These are phyloP conservation scores for Nigrograna mackinnonii DNA, from an alignment of 2,329 filamentous ascomycete genomes.

Conservation along the genomic window DNA sequence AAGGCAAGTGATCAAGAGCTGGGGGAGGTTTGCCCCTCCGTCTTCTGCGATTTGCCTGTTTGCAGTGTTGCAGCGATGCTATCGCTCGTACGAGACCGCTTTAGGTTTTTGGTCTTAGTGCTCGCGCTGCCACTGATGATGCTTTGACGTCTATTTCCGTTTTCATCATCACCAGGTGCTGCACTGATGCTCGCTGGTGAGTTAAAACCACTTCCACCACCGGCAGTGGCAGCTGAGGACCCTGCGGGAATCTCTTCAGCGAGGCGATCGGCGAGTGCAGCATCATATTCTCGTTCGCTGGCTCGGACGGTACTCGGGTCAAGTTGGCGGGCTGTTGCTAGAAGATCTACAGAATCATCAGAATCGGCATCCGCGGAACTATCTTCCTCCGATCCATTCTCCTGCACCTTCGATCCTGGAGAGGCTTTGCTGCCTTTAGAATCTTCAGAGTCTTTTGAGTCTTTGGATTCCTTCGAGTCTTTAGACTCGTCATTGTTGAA, in stretches of 20 bases:
- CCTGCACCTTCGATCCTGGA: too few relatives aligned
- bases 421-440: constrained; percentile 7
- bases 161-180: constrained; percentile 3
- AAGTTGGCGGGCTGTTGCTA: constrained; percentile 48
- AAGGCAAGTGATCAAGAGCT: too few relatives aligned
- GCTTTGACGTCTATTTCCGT: constrained; percentile 9
- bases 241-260: constrained; percentile 54
- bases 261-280: constrained; percentile 50
- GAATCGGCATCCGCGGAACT: constrained; percentile 22
- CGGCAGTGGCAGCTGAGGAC: constrained; percentile 53
- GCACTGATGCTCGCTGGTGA: constrained; percentile 32
- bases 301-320: constrained; percentile 46
- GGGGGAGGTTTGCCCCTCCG: not conserved
- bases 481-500: not conserved
- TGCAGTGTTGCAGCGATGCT: constrained; percentile 6
- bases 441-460: not conserved
- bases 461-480: not conserved
- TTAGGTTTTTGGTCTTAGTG: constrained; percentile 13
- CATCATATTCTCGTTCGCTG: constrained; percentile 52
- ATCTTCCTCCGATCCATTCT: constrained; percentile 23
- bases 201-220: constrained; percentile 52
- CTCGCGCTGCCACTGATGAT: constrained; percentile 17
- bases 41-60: constrained; percentile 2
- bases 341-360: constrained; percentile 48
- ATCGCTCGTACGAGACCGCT: constrained; percentile 19